Conservation (phyloP, 345 rosid genomes). For the Trapa bicornis region DNA sequence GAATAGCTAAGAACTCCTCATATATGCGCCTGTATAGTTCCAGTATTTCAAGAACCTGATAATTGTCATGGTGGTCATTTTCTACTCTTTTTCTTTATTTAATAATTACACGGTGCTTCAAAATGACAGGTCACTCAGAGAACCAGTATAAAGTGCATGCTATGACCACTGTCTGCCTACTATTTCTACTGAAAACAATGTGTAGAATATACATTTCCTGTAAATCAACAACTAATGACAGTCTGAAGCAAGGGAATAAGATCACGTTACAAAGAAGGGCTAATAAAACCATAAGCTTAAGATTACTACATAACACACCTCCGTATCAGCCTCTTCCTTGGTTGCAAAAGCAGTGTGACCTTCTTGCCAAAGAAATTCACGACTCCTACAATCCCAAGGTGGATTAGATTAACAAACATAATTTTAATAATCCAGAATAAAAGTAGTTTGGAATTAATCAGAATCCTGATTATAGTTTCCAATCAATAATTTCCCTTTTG, state of each 20-base stretch:
- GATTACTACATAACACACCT: conserved; percentile 29
- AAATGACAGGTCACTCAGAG: not conserved
- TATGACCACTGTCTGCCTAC: no score
- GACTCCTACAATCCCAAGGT: conserved; percentile 53
- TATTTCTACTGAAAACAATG: not conserved
- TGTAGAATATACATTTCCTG: not conserved
- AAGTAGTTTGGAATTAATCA: not conserved
- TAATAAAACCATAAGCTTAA: not conserved
- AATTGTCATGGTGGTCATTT: not conserved
- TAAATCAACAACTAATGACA: not conserved
- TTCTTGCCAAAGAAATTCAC: conserved; percentile 98
- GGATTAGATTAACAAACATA: not conserved
- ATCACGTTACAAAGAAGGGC: not conserved
- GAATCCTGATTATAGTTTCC: no score
- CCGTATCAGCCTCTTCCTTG: conserved; percentile 72
- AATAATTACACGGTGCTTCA: not conserved
- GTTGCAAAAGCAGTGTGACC: conserved; percentile 96
- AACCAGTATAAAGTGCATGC: not conserved
- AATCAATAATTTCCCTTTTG: not conserved
- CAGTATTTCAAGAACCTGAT: conserved; percentile 65
- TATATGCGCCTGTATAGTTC: conserved; percentile 79
- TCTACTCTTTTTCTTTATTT: not conserved
- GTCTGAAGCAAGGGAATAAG: not conserved
- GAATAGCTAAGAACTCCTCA: conserved; percentile 88
- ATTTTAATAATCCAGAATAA: not conserved